A percentile compares a stretch with the other conserved stretches of the same genome.
Conservation (phyloP, 768 basidiomycete genomes). For the Calvatia gigantea region DNA sequence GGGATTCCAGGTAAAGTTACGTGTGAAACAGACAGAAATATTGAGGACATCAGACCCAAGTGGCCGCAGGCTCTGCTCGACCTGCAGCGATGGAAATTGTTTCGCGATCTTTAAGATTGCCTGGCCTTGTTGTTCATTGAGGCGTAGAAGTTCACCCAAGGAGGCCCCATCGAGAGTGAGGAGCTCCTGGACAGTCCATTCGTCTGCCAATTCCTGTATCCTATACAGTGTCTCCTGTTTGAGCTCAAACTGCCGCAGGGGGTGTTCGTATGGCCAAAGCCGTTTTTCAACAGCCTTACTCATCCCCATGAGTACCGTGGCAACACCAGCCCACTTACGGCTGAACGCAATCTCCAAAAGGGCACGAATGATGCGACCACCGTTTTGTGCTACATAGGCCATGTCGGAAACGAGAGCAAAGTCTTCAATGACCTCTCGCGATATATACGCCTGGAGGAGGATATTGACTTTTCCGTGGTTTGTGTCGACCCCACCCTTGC, state of each 20-base stretch:
- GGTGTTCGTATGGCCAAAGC: constrained; percentile 94
- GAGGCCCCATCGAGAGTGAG: constrained; percentile 61
- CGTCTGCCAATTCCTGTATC: constrained; percentile 77
- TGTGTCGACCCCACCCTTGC: constrained; percentile 53
- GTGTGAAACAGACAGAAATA: constrained; percentile 59
- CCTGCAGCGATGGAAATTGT: constrained; percentile 73
- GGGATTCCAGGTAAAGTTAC: constrained; percentile 76
- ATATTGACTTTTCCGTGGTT: constrained; percentile 89
- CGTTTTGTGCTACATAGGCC: constrained; percentile 93
- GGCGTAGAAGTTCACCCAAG: constrained; percentile 75
- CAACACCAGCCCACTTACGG: constrained; percentile 84
- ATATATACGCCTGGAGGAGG: constrained; percentile 88
- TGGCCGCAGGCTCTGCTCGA: constrained; percentile 73
- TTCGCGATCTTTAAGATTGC: constrained; percentile 77
- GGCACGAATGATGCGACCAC: constrained; percentile 90
- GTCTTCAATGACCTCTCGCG: constrained; percentile 77
- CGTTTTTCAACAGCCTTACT: constrained; percentile 92
- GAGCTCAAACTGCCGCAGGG: constrained; percentile 77
- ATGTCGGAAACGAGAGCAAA: constrained; percentile 96
- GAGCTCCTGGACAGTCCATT: constrained; percentile 72
- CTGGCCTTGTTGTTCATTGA: constrained; percentile 82
- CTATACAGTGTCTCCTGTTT: constrained; percentile 76
- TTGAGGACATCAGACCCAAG: constrained; percentile 82
- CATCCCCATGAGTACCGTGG: constrained; percentile 78
- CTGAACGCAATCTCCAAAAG: constrained; percentile 93